Percentiles rank a stretch among this genome's conserved stretches.
These are phyloP conservation scores for Chamaecrista fasciculata DNA, from an alignment of 306 rosid species.

Conservation along the genomic window DNA sequence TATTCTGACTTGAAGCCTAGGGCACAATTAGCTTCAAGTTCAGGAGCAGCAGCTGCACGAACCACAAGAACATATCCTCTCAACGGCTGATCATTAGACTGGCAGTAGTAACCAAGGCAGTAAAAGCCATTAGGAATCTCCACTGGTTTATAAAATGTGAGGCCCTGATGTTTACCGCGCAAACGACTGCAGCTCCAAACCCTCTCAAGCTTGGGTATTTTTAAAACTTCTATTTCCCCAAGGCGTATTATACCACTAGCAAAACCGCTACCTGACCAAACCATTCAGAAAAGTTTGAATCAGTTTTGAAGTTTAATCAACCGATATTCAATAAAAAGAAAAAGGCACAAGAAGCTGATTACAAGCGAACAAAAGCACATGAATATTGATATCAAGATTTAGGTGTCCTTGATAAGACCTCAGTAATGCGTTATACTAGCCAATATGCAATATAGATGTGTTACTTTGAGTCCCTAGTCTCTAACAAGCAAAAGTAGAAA, in stretches of 20 bases:
- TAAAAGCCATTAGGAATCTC: constrained; percentile 70
- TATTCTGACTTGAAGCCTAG: constrained; percentile 16
- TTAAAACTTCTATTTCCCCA: constrained; percentile 65
- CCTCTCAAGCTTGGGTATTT: constrained; percentile 55
- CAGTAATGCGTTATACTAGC: neutral
- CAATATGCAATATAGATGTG: constrained; percentile 4
- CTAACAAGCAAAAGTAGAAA: constrained; percentile 14
- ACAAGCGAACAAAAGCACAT: neutral
- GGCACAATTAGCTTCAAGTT: constrained; percentile 23
- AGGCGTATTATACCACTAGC: constrained; percentile 68
- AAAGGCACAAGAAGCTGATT: neutral
- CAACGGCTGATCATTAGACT: constrained; percentile 56
- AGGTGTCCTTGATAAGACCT: neutral
- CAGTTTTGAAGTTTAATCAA: neutral
- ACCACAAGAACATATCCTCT: constrained; percentile 79
- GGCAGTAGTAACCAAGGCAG: constrained; percentile 85
- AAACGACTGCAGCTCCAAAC: constrained; percentile 55
- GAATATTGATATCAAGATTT: constrained; percentile 18
- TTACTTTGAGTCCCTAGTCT: neutral
- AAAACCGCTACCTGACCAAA: constrained; percentile 70
- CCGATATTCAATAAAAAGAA: constrained; percentile 12
- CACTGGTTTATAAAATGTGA: constrained; percentile 74
- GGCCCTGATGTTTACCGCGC: constrained; percentile 48
- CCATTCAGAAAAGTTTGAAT: neutral
- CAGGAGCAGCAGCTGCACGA: constrained; percentile 35